Percentiles rank a stretch among this genome's conserved stretches.
Evolutionary conservation across 805 yeast genomes (phyloP).

Genomic region (Candida sonorensis): DNA sequence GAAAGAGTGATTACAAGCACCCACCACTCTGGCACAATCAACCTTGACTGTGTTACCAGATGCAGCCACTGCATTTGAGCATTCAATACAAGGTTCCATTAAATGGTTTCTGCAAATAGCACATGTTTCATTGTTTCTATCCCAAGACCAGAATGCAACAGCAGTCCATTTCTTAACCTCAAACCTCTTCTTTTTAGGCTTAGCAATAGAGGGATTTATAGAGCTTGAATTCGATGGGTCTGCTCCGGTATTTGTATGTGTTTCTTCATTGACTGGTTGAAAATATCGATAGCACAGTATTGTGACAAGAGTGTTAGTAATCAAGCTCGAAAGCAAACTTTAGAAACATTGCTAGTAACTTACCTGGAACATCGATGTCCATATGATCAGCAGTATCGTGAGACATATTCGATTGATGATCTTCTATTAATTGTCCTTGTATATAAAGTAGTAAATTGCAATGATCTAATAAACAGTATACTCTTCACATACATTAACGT

Average conservation of each 20-base stretch:
- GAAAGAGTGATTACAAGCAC: conserved; percentile 95
- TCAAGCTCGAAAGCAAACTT: too few relatives aligned
- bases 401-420: too few relatives aligned
- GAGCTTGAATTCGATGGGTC: too few relatives aligned
- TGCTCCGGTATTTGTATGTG: too few relatives aligned
- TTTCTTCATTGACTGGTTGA: too few relatives aligned
- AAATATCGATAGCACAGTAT: too few relatives aligned
- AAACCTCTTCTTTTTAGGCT: conserved; percentile 58
- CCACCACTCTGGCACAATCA: conserved; percentile 91
- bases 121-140: conserved; percentile 68
- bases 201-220: conserved; percentile 11
- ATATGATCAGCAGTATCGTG: conserved; percentile 14
- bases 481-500: too few relatives aligned
- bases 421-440: too few relatives aligned
- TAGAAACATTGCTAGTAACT: conserved; percentile 4
- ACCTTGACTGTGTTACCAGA: conserved; percentile 11
- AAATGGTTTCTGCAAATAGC: conserved; percentile 97
- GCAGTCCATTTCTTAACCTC: conserved; percentile 98
- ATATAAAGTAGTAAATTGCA: too few relatives aligned
- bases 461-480: too few relatives aligned
- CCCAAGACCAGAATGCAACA: conserved; percentile 99
- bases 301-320: too few relatives aligned
- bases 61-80: conserved; percentile 59
- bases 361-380: conserved; percentile 21
- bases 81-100: conserved; percentile 97